Evolutionary conservation across 1,284 basidiomycete genomes (phyloP).

Genomic region (Wolfiporia cocos): DNA sequence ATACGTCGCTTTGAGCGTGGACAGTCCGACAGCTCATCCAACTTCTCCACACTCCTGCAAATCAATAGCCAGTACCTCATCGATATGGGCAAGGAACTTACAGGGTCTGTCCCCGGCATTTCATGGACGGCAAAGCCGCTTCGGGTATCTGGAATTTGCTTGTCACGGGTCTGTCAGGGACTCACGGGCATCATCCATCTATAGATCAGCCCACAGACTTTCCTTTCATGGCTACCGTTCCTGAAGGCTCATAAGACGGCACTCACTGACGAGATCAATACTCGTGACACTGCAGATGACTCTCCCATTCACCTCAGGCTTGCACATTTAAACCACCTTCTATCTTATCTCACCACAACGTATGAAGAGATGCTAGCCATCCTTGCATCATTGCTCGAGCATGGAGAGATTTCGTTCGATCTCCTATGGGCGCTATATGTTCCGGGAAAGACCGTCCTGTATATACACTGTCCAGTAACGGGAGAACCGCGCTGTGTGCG

Average conservation of each 20-base stretch:
- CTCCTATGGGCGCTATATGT: conserved; percentile 50
- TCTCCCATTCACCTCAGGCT: conserved; percentile 25
- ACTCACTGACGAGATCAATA: conserved; percentile 29
- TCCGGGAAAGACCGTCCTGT: conserved; percentile 41
- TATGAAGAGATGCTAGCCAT: conserved; percentile 40
- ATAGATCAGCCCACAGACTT: conserved; percentile 49
- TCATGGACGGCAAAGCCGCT: conserved; percentile 54
- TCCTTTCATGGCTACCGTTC: conserved; percentile 43
- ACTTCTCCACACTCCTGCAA: conserved; percentile 29
- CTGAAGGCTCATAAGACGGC: conserved; percentile 37
- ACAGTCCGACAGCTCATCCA: conserved; percentile 17
- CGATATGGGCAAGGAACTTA: conserved; percentile 47
- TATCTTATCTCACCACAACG: conserved; percentile 40
- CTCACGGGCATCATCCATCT: conserved; percentile 4
- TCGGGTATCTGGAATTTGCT: conserved; percentile 29
- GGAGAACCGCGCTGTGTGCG: conserved; percentile 44
- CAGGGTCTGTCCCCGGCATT: conserved; percentile 46
- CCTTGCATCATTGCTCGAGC: conserved; percentile 39
- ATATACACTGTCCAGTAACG: conserved; percentile 45
- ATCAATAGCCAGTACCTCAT: conserved; percentile 51
- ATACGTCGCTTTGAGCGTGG: conserved; percentile 23
- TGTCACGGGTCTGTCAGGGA: background rate
- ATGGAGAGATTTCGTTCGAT: conserved; percentile 54
- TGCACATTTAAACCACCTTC: conserved; percentile 39
- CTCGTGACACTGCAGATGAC: conserved; percentile 28